Conservation (phyloP, 202 grass and related monocot species). For the Schoenoplectus tabernaemontani region DNA sequence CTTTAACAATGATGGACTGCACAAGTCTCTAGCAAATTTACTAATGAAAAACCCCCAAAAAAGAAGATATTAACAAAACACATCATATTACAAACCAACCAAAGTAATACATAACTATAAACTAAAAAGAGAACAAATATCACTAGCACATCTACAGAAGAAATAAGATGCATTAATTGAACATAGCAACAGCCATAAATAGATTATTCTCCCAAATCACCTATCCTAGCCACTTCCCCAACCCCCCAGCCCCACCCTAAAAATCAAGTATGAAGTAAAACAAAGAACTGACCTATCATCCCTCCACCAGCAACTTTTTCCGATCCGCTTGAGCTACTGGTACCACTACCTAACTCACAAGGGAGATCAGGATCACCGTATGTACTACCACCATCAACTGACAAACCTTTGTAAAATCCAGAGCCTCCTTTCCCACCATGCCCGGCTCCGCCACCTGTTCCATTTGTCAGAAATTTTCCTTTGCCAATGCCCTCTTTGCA, state of each 20-base stretch:
- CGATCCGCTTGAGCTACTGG: conserved; percentile 56
- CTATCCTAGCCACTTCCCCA: too few species aligned
- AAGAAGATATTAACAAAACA: neutral
- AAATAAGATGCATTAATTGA: neutral
- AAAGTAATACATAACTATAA: neutral
- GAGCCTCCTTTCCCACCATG: conserved; percentile 77
- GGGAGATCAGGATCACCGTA: conserved; percentile 92
- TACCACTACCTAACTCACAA: conserved; percentile 96
- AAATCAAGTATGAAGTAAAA: neutral
- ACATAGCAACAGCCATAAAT: too few species aligned
- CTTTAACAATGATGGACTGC: neutral
- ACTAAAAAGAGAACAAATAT: neutral
- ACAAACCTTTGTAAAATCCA: conserved; percentile 79
- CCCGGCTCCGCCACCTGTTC: conserved; percentile 82
- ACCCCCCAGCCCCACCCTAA: too few species aligned
- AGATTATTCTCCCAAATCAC: too few species aligned
- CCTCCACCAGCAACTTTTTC: conserved; percentile 76
- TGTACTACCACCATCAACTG: conserved; percentile 49
- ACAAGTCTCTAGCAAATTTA: neutral
- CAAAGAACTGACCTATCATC: conserved; percentile 69
- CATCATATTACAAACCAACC: neutral
- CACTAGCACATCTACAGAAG: neutral
- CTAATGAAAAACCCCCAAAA: neutral
- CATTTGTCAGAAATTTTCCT: conserved; percentile 71
- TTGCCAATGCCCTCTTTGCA: conserved; percentile 94